Percentiles rank a stretch among this genome's conserved stretches.
Conservation (phyloP, 2,329 filamentous ascomycete genomes). For the Colletotrichum abscissum region DNA sequence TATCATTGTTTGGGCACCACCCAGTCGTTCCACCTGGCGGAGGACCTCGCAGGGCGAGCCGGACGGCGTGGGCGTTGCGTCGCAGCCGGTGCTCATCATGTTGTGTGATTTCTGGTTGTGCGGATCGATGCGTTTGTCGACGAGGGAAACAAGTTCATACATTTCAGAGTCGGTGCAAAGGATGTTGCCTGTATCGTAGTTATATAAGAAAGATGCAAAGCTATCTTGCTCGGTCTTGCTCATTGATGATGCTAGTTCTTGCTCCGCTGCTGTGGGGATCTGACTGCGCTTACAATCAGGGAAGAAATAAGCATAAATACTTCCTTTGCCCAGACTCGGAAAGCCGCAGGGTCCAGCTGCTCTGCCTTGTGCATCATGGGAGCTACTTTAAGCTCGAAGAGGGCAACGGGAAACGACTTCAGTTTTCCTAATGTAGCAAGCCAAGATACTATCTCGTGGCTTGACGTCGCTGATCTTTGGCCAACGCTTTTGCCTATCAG, state of each 20-base stretch:
- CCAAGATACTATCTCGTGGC: neutral
- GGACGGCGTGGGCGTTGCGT: neutral
- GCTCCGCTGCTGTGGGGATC: neutral
- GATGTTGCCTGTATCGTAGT: too few species aligned
- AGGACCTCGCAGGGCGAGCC: slow-evolving; percentile 15
- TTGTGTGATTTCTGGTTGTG: neutral
- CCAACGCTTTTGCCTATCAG: neutral
- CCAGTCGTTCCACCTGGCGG: slow-evolving; percentile 35
- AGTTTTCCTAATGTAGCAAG: neutral
- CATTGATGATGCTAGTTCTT: neutral
- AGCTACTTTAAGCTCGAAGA: neutral
- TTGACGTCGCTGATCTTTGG: neutral
- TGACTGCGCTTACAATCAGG: too few species aligned
- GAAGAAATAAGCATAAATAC: neutral
- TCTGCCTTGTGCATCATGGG: neutral
- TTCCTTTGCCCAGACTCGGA: neutral
- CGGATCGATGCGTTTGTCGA: neutral
- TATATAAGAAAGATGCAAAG: neutral
- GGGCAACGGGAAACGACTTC: neutral
- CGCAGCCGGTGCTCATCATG: neutral
- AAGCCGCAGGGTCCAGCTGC: neutral
- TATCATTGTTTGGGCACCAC: slow-evolving; percentile 23
- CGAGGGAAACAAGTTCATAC: neutral
- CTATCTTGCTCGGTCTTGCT: neutral
- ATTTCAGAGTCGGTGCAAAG: neutral